Base-by-base conservation (phyloP, 768 basidiomycete species). In the Russula lepida region DNA sequence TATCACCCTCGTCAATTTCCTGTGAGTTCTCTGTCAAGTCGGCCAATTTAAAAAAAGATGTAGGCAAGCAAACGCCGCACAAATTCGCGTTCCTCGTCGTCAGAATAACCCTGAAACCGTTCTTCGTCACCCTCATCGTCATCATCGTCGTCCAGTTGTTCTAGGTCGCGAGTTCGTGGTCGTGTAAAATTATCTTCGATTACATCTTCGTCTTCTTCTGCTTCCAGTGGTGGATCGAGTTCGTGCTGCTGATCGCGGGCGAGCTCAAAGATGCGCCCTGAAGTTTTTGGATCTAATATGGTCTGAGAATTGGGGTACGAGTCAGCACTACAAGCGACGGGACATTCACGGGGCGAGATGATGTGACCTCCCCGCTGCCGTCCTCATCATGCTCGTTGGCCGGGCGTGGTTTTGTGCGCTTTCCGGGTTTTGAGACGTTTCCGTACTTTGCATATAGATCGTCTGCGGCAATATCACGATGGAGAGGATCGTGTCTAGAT, bases 211-310 rank as follows among this genome's bases (percentile, higher is more conserved):
- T 74, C 71, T 19, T 71, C 82, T 8, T 50, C 47, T 32, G 35
- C 27, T n/a, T 58, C 57, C 12, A 51, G 37, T 19, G 56, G 37
- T 19, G 77, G 76, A 67, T 83, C 79, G 4, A 95, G 73, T 70
- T 98, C 94, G 71, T 92, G 87, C 74, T 98, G 94, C 73, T 99
- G 95, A 67, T 90, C 87, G 69, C 83, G 81, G 17, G 95, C 95
- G 58, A 99, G 83, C 71, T 94, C 89, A 66, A 99, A 88, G 52
- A 99, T 97, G 67, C 84, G 86, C 61, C 80, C 79, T 0, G 93
- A 95, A 6, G 86, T 88, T 73, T 88, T 91, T 3, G 86, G 80
- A 70, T 93, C 90, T 63, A 94, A 71, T 21, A 84, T 82, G 47
- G 75, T 78, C 92, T 95, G 65, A 37, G 35, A 43, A 43, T 47